Base-by-base conservation (phyloP, 106 monocot species). In the Cymbidium sinense region DNA sequence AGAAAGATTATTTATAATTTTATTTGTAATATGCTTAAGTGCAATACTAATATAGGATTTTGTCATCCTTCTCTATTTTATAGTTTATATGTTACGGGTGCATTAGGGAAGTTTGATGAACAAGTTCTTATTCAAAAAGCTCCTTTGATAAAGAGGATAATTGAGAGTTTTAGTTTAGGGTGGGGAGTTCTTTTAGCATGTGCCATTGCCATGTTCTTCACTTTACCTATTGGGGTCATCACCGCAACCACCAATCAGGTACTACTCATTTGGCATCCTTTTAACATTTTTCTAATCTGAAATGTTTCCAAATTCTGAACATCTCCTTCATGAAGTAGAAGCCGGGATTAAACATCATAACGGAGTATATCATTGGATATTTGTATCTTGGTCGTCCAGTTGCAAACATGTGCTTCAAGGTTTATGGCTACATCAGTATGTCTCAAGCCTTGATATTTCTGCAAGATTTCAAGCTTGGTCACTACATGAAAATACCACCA, bases 151-250 rank as follows among this genome's bases (percentile, higher is more conserved):
- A n/a, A n/a, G n/a, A n/a, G n/a, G n/a, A n/a, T n/a, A n/a, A n/a
- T n/a, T n/a, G n/a, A n/a, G n/a, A n/a, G n/a, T n/a, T n/a, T n/a
- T n/a, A n/a, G n/a, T n/a, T n/a, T n/a, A n/a, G n/a, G 93, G 93
- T 96, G 96, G 96, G 96, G 96, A 20, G 93, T 96, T 11, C 77
- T 96, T 17, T 83, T 95, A 7, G 80, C 80, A 12, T 80, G 80
- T 18, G 73, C 61, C 5, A 17, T 80, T 18, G 80, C 80, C 61
- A 19, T 80, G 29, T 80, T 80, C 80, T 80, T 74, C 41, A 80
- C 80, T 61, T 64, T 80, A n/a, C 80, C 80, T 64, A 80, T 80
- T 80, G 80, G 80, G 3, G 55, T 80, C 34, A 80, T 80, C 55
- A 80, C 80, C 4, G 80, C 80, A 0, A 80, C 80, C 41, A 80